Evolutionary conservation across 345 rosid species (phyloP), one percentile per base, ranked within the genome.

Genomic region (Melaleuca quinquenervia): DNA sequence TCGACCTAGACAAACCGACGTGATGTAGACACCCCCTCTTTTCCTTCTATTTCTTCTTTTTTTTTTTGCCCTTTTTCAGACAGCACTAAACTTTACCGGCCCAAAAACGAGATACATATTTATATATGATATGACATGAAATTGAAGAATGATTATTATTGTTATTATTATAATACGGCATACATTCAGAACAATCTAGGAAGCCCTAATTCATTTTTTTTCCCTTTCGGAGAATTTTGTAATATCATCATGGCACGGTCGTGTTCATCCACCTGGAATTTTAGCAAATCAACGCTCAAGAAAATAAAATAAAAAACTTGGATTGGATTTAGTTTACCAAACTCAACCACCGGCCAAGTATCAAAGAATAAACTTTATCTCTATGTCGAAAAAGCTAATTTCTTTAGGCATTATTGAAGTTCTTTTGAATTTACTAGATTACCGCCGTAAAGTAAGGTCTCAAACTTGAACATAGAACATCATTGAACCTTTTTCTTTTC

Each of bases 151-250:
- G 2, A 41, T 41, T 41, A 41, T 41, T 41, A 41, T 41, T 41
- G 4, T 41, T 41, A 41, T 41, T 41, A 41, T 41, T 41, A 41
- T 41, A 0, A 0, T 21, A 29, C 44, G 76, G 44, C 44, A 5
- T 62, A 62, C 21, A 8, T 29, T 20, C 22, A 1, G 44, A 60
- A 27, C 14, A 29, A 60, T 60, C 41, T 7, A 15, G 29, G 29
- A 29, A 62, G 9, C 75, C 74, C 75, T 29, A 29, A 7, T 58
- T 29, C 75, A 62, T 29, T 15, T 62, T 62, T 62, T 62, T 7
- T 6, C 4, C 41, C 41, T 41, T 29, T 29, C 22, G 44, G 0
- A 29, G 75, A 62, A 3, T 64, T 64, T 29, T 11, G 2, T 64
- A 15, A 29, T 32, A 21, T 70, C 18, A 36, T 0, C 8, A 70